phyloP scores from a whole-genome alignment of 495 filamentous ascomycete genomes.

The Chaetomidium leptoderma region DNA sequence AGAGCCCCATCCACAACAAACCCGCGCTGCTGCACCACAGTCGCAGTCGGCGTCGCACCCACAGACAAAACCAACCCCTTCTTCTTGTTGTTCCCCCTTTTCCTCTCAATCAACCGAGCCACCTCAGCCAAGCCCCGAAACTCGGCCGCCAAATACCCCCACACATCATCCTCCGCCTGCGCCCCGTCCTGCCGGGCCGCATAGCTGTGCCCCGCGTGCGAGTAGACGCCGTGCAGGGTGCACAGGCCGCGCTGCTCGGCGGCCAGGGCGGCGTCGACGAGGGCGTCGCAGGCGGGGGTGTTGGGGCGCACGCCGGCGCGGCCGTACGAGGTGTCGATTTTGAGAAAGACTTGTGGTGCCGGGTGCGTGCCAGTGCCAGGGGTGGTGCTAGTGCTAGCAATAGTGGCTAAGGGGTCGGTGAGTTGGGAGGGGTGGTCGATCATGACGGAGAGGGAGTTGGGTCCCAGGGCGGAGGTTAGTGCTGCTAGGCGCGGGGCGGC shows the following conservation, averaged over 20 bases:
- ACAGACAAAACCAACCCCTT: constrained; percentile 59
- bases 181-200: constrained; percentile 35
- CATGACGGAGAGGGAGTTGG: constrained; percentile 58
- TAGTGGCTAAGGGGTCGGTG: no score
- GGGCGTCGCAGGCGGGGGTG: constrained; percentile 43
- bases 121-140: constrained; percentile 54
- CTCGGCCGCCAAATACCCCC: constrained; percentile 55
- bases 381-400: no score
- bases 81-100: constrained; percentile 16
- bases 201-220: constrained; percentile 77
- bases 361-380: constrained; percentile 37
- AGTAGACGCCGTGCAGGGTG: constrained; percentile 64
- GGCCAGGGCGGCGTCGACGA: constrained; percentile 49
- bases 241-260: constrained; percentile 38
- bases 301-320: constrained; percentile 63
- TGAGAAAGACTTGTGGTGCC: constrained; percentile 59
- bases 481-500: constrained; percentile 53
- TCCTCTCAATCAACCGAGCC: constrained; percentile 30
- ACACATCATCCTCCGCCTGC: constrained; percentile 44
- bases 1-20: constrained; percentile 17
- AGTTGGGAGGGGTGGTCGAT: constrained; percentile 69
- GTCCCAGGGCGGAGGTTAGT: constrained; percentile 48
- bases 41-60: constrained; percentile 77
- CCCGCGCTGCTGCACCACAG: constrained; percentile 44
- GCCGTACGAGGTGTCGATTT: constrained; percentile 73